Percentiles rank a stretch among this genome's conserved stretches.
These are phyloP conservation scores for Trichoderma gracile DNA, from an alignment of 2,329 filamentous ascomycete genomes.

Conservation along the genomic window DNA sequence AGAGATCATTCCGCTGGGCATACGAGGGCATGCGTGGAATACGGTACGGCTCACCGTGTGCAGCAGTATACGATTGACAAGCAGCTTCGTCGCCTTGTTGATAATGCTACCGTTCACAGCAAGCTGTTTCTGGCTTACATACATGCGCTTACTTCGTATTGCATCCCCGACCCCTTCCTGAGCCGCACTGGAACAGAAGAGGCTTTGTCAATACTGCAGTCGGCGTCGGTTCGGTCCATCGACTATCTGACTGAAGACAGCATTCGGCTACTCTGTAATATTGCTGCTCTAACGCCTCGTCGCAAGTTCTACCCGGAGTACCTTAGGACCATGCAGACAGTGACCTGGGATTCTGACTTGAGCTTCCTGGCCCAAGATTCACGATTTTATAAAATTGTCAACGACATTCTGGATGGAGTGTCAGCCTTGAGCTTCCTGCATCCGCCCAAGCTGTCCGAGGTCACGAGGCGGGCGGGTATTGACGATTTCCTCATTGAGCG, in stretches of 20 bases:
- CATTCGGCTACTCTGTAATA: neutral
- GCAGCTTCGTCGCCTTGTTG: conserved; percentile 50
- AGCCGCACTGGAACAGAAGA: conserved; percentile 55
- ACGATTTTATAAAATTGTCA: conserved; percentile 37
- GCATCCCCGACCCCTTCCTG: conserved; percentile 52
- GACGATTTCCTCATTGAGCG: conserved; percentile 24
- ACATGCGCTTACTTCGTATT: conserved; percentile 56
- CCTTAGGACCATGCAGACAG: conserved; percentile 47
- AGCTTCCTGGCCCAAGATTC: conserved; percentile 48
- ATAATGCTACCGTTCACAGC: conserved; percentile 52
- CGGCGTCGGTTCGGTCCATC: conserved; percentile 52
- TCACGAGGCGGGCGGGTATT: conserved; percentile 5
- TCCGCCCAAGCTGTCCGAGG: neutral
- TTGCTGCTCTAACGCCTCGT: conserved; percentile 19
- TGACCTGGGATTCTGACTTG: conserved; percentile 44
- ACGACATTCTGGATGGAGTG: neutral
- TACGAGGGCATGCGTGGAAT: neutral
- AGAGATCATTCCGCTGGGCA: neutral
- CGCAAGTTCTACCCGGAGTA: conserved; percentile 42
- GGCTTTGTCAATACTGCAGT: conserved; percentile 50
- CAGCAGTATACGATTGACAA: conserved; percentile 43
- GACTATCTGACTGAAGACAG: conserved; percentile 8
- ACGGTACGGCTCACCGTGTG: neutral
- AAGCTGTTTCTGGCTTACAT: conserved; percentile 54
- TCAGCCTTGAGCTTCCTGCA: conserved; percentile 26